Base-by-base conservation (phyloP, 2,329 filamentous ascomycete genomes). In the Fusarium sp. region DNA sequence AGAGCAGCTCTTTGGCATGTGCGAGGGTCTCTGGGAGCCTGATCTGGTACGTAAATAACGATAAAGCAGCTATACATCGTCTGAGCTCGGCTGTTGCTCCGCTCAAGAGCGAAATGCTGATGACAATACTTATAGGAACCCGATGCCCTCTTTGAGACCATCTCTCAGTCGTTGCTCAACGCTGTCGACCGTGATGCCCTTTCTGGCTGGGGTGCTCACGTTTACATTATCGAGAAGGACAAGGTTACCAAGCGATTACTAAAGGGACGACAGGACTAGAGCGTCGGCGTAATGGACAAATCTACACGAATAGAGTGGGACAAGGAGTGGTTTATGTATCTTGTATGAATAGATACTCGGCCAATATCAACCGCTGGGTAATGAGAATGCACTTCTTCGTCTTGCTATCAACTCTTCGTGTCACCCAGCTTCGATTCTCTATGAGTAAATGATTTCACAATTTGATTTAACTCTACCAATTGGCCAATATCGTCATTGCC, bases 171-270 rank as follows among this genome's bases (percentile, higher is more conserved):
- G 57, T 88, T 99, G 68, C 88, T 99, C 77, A 98, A 97, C 84
- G 96, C 96, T 67, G 94, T 98, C 65, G 96, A 99, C 84, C 90
- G 96, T 85, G 96, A 99, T 84, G 96, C 96, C 58, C 88, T 99
- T 72, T 98, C 95, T 41, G 96, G 96, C 74, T 98, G 96, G 96
- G 96, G 96, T 81, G 96, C 96, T 42, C 94, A 99, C 81, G 96
- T 99, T 77, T 99, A 98, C 86, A 97, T 99, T 80, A 97, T 99
- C 83, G 96, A 98, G 88, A 99, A 99, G 90, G 95, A 97, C 86
- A 98, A 98, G 93, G 94, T 99, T 72, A 98, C 96, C 80, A 98
- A 98, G 92, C 90, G 96, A 83, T 90, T 99, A 91, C 87, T 99
- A 83, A 98, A 98, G 91, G 95, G 95, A 81, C 91, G 95, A 87